These are phyloP conservation scores for Trametes cinnabarina DNA, from an alignment of 768 basidiomycete species.

Conservation along the genomic window DNA sequence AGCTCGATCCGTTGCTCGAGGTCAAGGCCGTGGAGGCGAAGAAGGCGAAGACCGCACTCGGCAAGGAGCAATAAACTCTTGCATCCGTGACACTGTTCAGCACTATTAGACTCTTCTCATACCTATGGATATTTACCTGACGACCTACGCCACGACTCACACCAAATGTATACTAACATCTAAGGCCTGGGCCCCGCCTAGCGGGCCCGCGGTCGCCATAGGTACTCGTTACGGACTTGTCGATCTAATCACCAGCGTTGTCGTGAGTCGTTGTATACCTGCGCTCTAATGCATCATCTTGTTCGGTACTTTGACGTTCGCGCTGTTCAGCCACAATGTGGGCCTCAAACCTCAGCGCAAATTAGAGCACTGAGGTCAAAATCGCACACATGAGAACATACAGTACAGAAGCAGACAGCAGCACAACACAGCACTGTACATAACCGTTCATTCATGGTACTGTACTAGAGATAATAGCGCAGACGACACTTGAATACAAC, in stretches of 20 bases:
- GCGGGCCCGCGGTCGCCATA: constrained; percentile 3
- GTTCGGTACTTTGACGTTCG: neutral
- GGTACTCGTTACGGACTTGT: constrained; percentile 6
- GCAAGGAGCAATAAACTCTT: constrained; percentile 23
- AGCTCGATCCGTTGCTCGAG: constrained; percentile 83
- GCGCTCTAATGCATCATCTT: constrained; percentile 1
- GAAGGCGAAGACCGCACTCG: constrained; percentile 27
- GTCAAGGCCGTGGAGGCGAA: constrained; percentile 41
- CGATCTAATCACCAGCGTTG: constrained; percentile 5
- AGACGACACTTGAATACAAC: constrained; percentile 2
- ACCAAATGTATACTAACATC: constrained; percentile 18
- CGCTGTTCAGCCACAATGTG: neutral
- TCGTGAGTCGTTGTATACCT: constrained; percentile 10
- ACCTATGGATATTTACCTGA: constrained; percentile 12
- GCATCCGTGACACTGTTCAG: neutral
- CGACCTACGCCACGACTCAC: constrained; percentile 11
- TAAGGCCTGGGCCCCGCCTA: neutral
- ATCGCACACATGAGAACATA: neutral
- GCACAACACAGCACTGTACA: constrained; percentile 4
- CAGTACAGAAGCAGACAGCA: neutral
- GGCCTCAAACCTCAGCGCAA: neutral
- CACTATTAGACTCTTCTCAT: neutral
- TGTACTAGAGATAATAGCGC: neutral
- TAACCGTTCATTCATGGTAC: neutral
- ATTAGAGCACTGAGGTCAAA: neutral